Evolutionary conservation across 257 asterid species (phyloP).

Genomic region (Solanum rostratum): DNA sequence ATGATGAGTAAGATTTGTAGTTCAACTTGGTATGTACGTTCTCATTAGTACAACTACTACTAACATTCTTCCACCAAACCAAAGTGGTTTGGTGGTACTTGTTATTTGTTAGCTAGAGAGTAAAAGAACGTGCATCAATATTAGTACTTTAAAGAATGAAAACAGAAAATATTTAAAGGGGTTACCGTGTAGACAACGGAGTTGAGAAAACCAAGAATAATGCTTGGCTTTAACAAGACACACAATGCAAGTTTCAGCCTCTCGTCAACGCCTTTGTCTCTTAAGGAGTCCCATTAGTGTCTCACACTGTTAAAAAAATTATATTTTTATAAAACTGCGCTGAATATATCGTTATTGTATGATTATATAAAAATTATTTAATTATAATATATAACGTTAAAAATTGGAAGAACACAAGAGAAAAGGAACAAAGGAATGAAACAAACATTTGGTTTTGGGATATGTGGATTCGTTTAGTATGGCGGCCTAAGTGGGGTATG

Average conservation of each 20-base stretch:
- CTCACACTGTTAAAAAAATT: constrained; percentile 1
- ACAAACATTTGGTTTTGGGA: neutral
- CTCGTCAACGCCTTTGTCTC: constrained; percentile 17
- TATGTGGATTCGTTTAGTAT: neutral
- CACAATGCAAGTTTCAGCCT: neutral
- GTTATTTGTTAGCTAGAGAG: too few species aligned
- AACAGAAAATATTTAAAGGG: neutral
- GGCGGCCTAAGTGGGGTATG: neutral
- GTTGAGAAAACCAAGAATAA: constrained; percentile 21
- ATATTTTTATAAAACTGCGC: neutral
- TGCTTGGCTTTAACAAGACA: constrained; percentile 47
- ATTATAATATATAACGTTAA: neutral
- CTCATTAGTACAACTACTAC: neutral
- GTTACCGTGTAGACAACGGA: constrained; percentile 35
- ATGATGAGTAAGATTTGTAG: neutral
- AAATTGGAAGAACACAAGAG: neutral
- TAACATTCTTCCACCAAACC: neutral
- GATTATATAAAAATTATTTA: neutral
- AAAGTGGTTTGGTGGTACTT: neutral
- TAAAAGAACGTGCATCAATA: neutral
- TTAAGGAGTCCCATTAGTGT: constrained; percentile 11
- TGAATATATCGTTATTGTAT: neutral
- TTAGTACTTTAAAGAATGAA: neutral
- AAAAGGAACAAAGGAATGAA: neutral
- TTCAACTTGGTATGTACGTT: neutral